Base-by-base conservation (phyloP, 2,329 filamentous ascomycete genomes). In the Cercospora sp. region DNA sequence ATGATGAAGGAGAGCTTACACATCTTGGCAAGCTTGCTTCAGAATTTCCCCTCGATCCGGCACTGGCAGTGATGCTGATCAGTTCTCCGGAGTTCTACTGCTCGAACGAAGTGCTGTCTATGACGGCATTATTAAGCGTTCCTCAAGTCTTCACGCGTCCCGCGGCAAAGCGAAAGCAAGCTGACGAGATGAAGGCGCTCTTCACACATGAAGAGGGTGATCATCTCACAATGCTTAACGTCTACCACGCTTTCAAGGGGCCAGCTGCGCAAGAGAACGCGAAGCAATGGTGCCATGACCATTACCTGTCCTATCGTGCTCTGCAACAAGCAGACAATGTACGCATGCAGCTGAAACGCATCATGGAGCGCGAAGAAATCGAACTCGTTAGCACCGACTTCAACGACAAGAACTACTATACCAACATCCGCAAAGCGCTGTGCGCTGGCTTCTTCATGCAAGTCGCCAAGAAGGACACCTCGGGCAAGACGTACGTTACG, bases 391-490 rank as follows among this genome's bases (percentile, higher is more conserved):
- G 91, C 63, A 98, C 94, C 0, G 87, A 91, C 0, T 98, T 97
- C 77, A 91, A 94, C 75, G 90, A 98, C 82, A 97, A 96, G 85
- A 92, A 96, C 77, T 99, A 99, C 84, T 99, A 98, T 81, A 93
- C 89, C 79, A 99, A 99, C 80, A 99, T 99, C 76, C 91, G 94
- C 55, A 90, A 93, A 42, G 94, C 95, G 8, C 86, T 99, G 13
- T 90, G 97, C 12, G 87, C 94, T 0, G 95, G 96, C 36, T 99
- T 99, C 86, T 99, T 99, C 86, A 99, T 99, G 95, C 95, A 99
- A 80, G 92, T 98, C 23, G 96, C 95, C 67, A 97, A 96, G 88
- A 93, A 91, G 78, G 93, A 98, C 77, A 88, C 87, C 62, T 90
- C 87, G 31, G 91, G 92, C 77, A 98, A 98, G 85, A 88, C 92